Evolutionary conservation across 345 rosid species (phyloP).

Genomic region (Euphorbia peplus): DNA sequence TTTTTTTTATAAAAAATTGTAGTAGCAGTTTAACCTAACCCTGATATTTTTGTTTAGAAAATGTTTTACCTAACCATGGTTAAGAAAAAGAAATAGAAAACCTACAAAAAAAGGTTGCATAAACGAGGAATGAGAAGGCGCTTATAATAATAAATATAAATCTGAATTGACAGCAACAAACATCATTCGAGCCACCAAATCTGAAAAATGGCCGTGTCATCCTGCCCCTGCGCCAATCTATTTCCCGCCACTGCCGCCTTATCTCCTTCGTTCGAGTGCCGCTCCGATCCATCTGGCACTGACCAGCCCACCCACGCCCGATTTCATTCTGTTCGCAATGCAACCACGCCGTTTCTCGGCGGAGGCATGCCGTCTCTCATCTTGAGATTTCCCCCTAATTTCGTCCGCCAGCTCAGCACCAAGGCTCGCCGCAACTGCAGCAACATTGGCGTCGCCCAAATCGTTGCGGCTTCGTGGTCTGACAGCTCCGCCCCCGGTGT

Average conservation of each 20-base stretch:
- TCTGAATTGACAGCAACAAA: not conserved
- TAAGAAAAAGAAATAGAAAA: too few species aligned
- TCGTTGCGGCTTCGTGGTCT: slow-evolving; percentile 97
- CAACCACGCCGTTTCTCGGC: slow-evolving; percentile 12
- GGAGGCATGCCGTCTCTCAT: slow-evolving; percentile 66
- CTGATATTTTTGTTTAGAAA: too few species aligned
- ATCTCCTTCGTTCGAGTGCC: slow-evolving; percentile 24
- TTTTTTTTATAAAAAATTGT: too few species aligned
- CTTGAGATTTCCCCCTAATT: slow-evolving; percentile 87
- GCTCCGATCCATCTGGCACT: slow-evolving; percentile 27
- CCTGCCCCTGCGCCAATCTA: slow-evolving; percentile 12
- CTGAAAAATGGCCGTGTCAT: slow-evolving; percentile 28
- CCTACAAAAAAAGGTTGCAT: not conserved
- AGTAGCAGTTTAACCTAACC: too few species aligned
- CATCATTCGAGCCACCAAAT: not conserved
- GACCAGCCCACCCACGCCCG: slow-evolving; percentile 24
- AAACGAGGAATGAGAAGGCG: slow-evolving; percentile 6
- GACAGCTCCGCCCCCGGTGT: slow-evolving; percentile 47
- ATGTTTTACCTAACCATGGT: not conserved
- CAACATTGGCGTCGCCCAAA: slow-evolving; percentile 99
- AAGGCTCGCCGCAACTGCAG: slow-evolving; percentile 97
- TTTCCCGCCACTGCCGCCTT: slow-evolving; percentile 7
- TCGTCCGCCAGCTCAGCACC: slow-evolving; percentile 91
- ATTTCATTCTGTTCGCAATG: slow-evolving; percentile 8
- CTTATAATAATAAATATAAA: too few species aligned